Evolutionary conservation across 2,329 filamentous ascomycete species (phyloP), one percentile per base, ranked within the genome.

Genomic region (Plectosphaerella cucumerina): DNA sequence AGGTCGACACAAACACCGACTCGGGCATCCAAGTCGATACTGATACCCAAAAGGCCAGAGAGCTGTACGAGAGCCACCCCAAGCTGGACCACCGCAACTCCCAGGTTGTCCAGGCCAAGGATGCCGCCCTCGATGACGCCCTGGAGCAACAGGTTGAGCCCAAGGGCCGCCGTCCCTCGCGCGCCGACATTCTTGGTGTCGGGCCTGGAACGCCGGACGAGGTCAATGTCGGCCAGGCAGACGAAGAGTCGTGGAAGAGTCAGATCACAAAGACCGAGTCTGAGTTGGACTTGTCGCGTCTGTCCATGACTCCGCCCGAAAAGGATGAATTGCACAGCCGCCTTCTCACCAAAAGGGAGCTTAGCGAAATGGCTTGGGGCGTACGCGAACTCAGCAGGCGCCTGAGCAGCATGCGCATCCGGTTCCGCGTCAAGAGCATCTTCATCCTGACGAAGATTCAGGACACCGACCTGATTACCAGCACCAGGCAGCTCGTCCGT

Each of bases 321-420:
- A 50, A 53, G 52, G 54, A 50, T 23, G 56, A 62, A 23, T 59
- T 78, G 41, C 78, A 81, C 61, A 84, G 79, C 53, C 81, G 93
- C n/a, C 81, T 97, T 47, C 77, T 97, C 58, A 97, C 92, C 2
- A 97, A 97, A 74, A 91, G 89, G 67, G 90, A 99, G 69, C 77
- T 99, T 41, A 91, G 88, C 14, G 94, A 97, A 61, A 97, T 99
- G 93, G 92, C 93, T 0, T 92, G 93, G 84, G 92, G 93, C 22
- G 94, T 97, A 52, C 80, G 94, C 45, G 90, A 97, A 69, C 74
- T 99, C 52, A 93, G 89, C 26, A 88, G 96, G 63, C 87, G 89
- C 53, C 72, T 97, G 53, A 89, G 90, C 48, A 91, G 85, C 67
- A 85, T 97, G 65, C 83, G 86, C 52, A 76, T 99, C 55, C 89